These are phyloP conservation scores for Hamamelis virginiana DNA, from an alignment of 164 flowering plant genomes.

Conservation along the genomic window DNA sequence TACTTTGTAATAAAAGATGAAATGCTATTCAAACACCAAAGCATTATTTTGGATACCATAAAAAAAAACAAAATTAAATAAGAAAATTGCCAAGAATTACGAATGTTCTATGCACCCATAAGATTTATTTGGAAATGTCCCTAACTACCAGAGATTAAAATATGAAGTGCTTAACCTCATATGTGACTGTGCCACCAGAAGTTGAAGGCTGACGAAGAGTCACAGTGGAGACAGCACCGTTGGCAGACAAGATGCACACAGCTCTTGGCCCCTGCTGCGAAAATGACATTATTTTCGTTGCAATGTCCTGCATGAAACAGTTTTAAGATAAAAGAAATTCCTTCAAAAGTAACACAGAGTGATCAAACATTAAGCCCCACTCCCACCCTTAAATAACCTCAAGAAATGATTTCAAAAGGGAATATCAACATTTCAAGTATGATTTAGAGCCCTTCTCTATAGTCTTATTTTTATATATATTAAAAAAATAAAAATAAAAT, in stretches of 20 bases:
- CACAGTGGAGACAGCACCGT: constrained; percentile 79
- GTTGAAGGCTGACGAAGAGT: constrained; percentile 79
- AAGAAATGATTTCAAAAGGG: background rate
- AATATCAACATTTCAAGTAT: background rate
- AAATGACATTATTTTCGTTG: constrained; percentile 75
- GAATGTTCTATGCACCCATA: background rate
- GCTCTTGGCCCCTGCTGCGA: constrained; percentile 83
- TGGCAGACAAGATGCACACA: constrained; percentile 78
- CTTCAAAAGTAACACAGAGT: background rate
- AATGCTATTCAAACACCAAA: background rate
- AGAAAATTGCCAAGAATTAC: background rate
- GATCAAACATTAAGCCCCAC: background rate
- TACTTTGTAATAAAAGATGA: no score
- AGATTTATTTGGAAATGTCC: background rate
- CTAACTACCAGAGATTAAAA: background rate
- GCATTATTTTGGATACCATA: background rate
- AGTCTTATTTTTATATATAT: no score
- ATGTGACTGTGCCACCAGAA: constrained; percentile 81
- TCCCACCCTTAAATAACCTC: background rate
- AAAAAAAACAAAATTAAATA: background rate
- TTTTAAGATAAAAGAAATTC: background rate
- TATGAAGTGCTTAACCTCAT: constrained; percentile 52
- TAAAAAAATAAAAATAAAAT: background rate
- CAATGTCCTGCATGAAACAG: constrained; percentile 57
- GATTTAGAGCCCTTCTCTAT: background rate